Percentiles rank a stretch among this genome's conserved stretches.
Conservation (phyloP, 78 protist species). For the Mastigamoeba balamuthi region DNA sequence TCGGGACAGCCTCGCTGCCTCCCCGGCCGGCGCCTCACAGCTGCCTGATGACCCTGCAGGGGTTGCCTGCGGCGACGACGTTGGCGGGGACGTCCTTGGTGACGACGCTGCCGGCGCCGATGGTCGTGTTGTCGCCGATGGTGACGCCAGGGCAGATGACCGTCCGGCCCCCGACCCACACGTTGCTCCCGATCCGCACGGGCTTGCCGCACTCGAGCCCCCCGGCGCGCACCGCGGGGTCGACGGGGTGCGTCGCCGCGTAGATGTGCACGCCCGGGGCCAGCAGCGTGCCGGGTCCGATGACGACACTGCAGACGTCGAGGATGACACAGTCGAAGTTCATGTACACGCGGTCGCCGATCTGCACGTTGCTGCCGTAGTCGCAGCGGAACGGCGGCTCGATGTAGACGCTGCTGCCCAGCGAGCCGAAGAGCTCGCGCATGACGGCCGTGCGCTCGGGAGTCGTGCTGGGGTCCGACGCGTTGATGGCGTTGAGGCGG, state of each 20-base stretch:
- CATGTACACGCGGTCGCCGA: constrained; percentile 5
- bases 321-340: constrained; percentile 15
- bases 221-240: not conserved
- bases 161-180: constrained; percentile 13
- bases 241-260: constrained; percentile 29
- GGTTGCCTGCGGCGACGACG: not conserved
- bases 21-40: too few relatives aligned
- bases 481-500: not conserved
- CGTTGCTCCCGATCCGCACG: constrained; percentile 4
- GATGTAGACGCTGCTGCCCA: not conserved
- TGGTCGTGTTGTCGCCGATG: not conserved
- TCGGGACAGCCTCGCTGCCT: too few relatives aligned
- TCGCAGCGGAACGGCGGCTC: constrained; percentile 32
- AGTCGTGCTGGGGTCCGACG: not conserved
- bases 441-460: not conserved
- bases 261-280: constrained; percentile 37
- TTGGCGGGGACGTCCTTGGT: constrained; percentile 16
- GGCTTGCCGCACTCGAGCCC: constrained; percentile 16
- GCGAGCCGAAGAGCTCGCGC: not conserved
- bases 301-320: not conserved
- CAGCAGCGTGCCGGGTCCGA: constrained; percentile 2
- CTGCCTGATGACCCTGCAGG: not conserved
- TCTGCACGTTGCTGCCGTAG: constrained; percentile 9
- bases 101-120: constrained; percentile 24
- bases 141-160: not conserved